These are phyloP conservation scores for Schizonepeta tenuifolia DNA, from an alignment of 257 asterid genomes.

Conservation along the genomic window DNA sequence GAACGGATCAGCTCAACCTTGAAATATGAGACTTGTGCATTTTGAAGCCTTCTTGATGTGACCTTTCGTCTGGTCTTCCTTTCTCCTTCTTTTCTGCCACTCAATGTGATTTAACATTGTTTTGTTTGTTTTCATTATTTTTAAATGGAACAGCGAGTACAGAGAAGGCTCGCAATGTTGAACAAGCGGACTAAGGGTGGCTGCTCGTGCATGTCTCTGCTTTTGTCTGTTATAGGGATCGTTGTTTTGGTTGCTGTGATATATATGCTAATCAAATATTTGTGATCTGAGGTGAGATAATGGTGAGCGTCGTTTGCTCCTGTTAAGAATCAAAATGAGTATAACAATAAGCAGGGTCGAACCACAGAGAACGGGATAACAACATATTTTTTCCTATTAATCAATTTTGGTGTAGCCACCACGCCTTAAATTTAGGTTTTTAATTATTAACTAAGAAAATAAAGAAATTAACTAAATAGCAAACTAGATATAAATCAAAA, in stretches of 20 bases:
- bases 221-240: constrained; percentile 70
- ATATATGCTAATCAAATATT: constrained; percentile 71
- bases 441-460: too few species aligned
- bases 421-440: too few species aligned
- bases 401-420: too few species aligned
- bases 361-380: too few species aligned
- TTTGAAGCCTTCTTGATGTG: background rate
- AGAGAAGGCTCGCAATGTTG: constrained; percentile 74
- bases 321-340: too few species aligned
- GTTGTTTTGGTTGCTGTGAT: constrained; percentile 59
- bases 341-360: too few species aligned
- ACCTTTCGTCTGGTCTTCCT: background rate
- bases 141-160: constrained; percentile 59
- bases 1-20: background rate
- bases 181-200: constrained; percentile 83
- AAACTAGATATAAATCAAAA: too few species aligned
- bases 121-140: constrained; percentile 15
- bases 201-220: constrained; percentile 81
- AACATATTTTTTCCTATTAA: too few species aligned
- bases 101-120: constrained; percentile 2
- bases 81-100: background rate
- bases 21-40: background rate
- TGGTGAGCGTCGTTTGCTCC: too few species aligned
- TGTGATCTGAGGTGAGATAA: constrained; percentile 42
- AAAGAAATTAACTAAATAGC: too few species aligned